Evolutionary conservation across 2,329 filamentous ascomycete genomes (phyloP).

Genomic region (Parastagonospora avenae): DNA sequence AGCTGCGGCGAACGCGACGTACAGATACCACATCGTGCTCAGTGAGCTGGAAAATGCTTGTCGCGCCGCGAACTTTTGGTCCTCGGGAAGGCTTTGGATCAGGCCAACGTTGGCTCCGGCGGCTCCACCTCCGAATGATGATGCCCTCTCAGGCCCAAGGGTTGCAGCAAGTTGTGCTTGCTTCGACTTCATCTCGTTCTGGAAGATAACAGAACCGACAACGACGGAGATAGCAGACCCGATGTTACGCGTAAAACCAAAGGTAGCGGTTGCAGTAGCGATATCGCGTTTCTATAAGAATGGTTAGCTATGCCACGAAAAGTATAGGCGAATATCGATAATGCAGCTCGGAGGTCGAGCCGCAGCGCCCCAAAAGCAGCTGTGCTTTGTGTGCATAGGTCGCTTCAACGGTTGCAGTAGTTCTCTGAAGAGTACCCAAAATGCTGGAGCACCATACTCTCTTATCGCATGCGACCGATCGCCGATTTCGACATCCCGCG

Average conservation of each 20-base stretch:
- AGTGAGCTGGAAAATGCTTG: conserved; percentile 51
- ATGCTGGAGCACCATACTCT: neutral
- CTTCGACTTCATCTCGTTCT: conserved; percentile 71
- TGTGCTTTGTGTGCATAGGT: too few relatives aligned
- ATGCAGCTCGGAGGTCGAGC: too few relatives aligned
- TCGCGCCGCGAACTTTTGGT: conserved; percentile 51
- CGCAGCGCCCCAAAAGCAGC: too few relatives aligned
- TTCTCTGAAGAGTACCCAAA: neutral
- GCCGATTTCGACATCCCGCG: too few relatives aligned
- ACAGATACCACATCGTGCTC: conserved; percentile 58
- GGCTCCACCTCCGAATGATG: conserved; percentile 61
- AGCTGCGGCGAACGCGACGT: conserved; percentile 47
- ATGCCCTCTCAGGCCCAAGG: conserved; percentile 59
- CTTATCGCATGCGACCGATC: too few relatives aligned
- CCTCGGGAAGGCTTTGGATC: conserved; percentile 58
- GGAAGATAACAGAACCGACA: conserved; percentile 78
- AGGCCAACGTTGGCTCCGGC: conserved; percentile 66
- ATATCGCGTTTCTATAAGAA: conserved; percentile 59
- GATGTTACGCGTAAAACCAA: conserved; percentile 71
- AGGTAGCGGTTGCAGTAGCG: conserved; percentile 70
- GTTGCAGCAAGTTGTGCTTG: conserved; percentile 54
- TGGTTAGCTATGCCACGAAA: too few relatives aligned
- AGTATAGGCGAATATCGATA: too few relatives aligned
- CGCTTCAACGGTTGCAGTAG: too few relatives aligned
- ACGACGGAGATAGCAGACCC: conserved; percentile 72